phyloP scores from a whole-genome alignment of 208 protist genomes.

The Crithidia fasciculata region DNA sequence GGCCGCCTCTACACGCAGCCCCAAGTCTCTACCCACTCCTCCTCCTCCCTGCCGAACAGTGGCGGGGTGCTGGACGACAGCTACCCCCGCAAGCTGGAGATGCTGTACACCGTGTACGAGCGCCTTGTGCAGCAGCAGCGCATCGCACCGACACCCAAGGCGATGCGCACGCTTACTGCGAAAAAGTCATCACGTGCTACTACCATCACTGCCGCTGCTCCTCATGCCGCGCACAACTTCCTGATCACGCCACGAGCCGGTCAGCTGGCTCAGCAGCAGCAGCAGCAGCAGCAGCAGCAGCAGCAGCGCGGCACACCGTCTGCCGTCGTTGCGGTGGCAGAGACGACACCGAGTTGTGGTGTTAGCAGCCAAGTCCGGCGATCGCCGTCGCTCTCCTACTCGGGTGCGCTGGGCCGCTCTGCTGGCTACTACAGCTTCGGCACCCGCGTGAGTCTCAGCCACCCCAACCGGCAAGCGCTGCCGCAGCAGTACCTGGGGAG shows the following conservation, averaged over 20 bases:
- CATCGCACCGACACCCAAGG: slow-evolving; percentile 4
- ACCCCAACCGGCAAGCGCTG: slow-evolving; percentile 60
- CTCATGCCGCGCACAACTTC: background rate
- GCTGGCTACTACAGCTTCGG: slow-evolving; percentile 82
- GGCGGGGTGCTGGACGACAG: slow-evolving; percentile 11
- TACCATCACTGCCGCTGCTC: too few species aligned
- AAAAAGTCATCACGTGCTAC: background rate
- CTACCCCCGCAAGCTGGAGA: slow-evolving; percentile 36
- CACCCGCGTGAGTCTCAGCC: slow-evolving; percentile 41
- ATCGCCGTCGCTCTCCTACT: slow-evolving; percentile 39
- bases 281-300: background rate
- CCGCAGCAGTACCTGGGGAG: slow-evolving; percentile 46
- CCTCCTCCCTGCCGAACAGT: background rate
- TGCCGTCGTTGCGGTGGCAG: background rate
- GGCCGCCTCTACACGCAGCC: background rate
- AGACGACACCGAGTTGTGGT: background rate
- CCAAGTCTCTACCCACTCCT: background rate
- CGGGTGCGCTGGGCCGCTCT: slow-evolving; percentile 44
- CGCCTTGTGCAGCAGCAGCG: slow-evolving; percentile 21
- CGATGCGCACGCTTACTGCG: background rate
- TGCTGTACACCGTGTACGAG: slow-evolving; percentile 44
- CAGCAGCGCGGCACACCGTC: background rate
- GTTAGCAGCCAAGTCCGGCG: slow-evolving; percentile 8
- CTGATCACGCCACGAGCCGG: background rate
- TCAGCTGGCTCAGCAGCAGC: background rate